These are phyloP conservation scores for Nemania serpens DNA, from an alignment of 2,329 filamentous ascomycete species.

Conservation along the genomic window DNA sequence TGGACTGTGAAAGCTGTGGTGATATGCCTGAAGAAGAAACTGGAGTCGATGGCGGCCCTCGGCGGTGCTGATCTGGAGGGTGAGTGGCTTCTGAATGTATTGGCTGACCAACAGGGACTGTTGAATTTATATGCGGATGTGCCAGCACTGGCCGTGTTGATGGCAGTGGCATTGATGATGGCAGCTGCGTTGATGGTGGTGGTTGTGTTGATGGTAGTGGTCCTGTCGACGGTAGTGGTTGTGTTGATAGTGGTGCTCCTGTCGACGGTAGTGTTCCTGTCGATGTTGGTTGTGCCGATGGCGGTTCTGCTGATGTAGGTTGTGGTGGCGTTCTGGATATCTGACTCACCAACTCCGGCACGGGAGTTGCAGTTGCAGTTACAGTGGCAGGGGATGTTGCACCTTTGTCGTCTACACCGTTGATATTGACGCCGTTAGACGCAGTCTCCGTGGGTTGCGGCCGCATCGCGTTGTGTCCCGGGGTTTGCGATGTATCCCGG, in stretches of 20 bases:
- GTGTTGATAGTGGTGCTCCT: neutral
- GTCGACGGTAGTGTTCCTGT: neutral
- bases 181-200: neutral
- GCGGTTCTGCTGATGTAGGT: neutral
- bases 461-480: neutral
- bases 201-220: neutral
- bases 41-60: neutral
- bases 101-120: neutral
- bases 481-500: conserved; percentile 10
- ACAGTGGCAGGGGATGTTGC: neutral
- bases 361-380: neutral
- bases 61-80: neutral
- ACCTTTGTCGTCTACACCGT: neutral
- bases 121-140: neutral
- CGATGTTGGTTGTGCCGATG: neutral
- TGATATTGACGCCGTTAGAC: neutral
- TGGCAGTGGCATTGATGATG: neutral
- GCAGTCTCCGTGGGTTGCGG: neutral
- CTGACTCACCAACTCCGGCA: neutral
- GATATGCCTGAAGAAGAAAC: neutral
- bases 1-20: neutral
- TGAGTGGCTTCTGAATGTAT: neutral
- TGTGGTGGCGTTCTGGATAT: neutral
- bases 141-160: neutral
- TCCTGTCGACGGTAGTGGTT: neutral